Conservation (phyloP, 2,329 filamentous ascomycete species). For the Thelonectria discophora region DNA sequence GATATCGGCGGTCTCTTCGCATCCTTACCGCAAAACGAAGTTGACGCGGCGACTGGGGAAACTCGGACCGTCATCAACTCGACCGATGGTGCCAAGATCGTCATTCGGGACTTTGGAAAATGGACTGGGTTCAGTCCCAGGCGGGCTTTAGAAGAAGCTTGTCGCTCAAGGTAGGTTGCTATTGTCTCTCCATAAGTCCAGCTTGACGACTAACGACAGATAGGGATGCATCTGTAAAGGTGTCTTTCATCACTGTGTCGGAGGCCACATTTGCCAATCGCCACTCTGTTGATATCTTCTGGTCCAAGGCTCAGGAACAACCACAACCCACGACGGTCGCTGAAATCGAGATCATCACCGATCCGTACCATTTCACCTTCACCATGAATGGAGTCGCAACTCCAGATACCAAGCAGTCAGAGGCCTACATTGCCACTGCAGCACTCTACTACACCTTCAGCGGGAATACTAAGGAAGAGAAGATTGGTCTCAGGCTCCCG, state of each 20-base stretch:
- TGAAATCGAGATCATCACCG: slow-evolving; percentile 56
- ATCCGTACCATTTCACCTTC: slow-evolving; percentile 67
- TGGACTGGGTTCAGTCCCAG: slow-evolving; percentile 79
- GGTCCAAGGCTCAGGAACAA: slow-evolving; percentile 76
- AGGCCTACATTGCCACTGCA: slow-evolving; percentile 83
- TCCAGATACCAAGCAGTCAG: slow-evolving; percentile 81
- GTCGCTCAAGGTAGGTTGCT: slow-evolving; percentile 72
- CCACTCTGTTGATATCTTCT: slow-evolving; percentile 77
- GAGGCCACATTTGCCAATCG: slow-evolving; percentile 78
- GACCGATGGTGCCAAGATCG: slow-evolving; percentile 63
- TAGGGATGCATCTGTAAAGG: slow-evolving; percentile 74
- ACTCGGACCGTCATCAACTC: slow-evolving; percentile 64
- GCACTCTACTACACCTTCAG: slow-evolving; percentile 85
- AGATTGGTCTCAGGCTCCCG: slow-evolving; percentile 80
- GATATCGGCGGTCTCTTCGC: slow-evolving; percentile 62
- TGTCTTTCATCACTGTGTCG: slow-evolving; percentile 76
- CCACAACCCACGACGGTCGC: slow-evolving; percentile 47
- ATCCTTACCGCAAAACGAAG: slow-evolving; percentile 67
- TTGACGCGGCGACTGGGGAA: slow-evolving; percentile 67
- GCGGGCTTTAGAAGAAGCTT: slow-evolving; percentile 85
- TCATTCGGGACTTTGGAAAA: slow-evolving; percentile 85
- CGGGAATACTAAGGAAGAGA: slow-evolving; percentile 84
- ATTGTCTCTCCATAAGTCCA: background rate
- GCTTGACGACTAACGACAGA: slow-evolving; percentile 16
- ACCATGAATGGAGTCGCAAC: slow-evolving; percentile 80